Evolutionary conservation across 768 basidiomycete genomes (phyloP).

Genomic region (Lactarius hatsudake): DNA sequence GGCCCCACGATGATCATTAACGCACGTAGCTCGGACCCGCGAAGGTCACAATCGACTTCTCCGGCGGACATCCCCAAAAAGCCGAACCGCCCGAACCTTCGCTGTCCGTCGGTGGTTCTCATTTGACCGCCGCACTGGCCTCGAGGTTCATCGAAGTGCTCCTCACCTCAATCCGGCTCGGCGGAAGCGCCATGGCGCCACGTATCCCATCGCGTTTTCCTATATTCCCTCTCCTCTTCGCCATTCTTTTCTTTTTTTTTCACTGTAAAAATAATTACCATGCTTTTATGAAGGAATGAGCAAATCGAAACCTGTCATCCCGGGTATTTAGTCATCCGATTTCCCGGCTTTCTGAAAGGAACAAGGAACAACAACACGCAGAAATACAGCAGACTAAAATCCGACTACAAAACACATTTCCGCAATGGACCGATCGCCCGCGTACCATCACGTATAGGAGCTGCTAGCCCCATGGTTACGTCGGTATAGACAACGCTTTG

Average conservation of each 20-base stretch:
- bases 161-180: slow-evolving; percentile 3
- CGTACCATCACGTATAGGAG: not conserved
- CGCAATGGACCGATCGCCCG: not conserved
- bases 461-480: not conserved
- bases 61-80: slow-evolving; percentile 19
- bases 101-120: slow-evolving; percentile 15
- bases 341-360: not conserved
- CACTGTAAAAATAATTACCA: not conserved
- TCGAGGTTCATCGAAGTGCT: slow-evolving; percentile 3
- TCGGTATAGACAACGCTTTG: not conserved
- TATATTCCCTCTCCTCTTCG: not conserved
- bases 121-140: slow-evolving; percentile 18
- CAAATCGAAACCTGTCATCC: not conserved
- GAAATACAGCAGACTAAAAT: not conserved
- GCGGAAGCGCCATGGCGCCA: not conserved
- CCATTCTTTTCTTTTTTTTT: not conserved
- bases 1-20: slow-evolving; percentile 16
- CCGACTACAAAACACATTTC: not conserved
- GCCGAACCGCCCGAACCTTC: slow-evolving; percentile 1
- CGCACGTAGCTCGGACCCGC: slow-evolving; percentile 12
- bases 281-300: not conserved
- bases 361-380: not conserved
- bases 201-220: not conserved
- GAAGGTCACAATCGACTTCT: not conserved
- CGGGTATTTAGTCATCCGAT: slow-evolving; percentile 7